Conservation (phyloP, 1,284 basidiomycete genomes). For the Violaceomyces palustris region DNA sequence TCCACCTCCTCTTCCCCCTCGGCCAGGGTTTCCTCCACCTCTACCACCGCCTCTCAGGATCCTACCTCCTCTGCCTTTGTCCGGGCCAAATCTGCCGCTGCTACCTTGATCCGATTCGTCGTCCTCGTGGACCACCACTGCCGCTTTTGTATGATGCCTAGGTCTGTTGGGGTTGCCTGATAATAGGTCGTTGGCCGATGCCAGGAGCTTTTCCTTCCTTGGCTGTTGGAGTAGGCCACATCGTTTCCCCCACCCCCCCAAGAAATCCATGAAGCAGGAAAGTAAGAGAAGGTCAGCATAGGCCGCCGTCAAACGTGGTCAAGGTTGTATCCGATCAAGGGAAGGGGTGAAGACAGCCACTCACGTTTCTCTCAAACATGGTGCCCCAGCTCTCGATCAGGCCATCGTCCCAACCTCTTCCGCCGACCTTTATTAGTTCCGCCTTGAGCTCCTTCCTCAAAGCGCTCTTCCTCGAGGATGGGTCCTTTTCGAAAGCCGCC, state of each 20-base stretch:
- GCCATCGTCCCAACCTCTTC: slow-evolving; percentile 25
- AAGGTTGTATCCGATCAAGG: background rate
- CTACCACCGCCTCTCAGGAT: slow-evolving; percentile 9
- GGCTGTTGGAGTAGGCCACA: slow-evolving; percentile 9
- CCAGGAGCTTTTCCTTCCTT: slow-evolving; percentile 25
- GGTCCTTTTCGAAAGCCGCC: slow-evolving; percentile 9
- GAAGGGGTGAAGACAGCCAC: background rate
- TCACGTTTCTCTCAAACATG: slow-evolving; percentile 34
- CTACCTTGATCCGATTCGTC: background rate
- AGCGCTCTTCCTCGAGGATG: slow-evolving; percentile 8
- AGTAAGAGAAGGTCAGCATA: too few relatives aligned
- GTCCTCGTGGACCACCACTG: slow-evolving; percentile 3
- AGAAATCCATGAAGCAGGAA: too few relatives aligned
- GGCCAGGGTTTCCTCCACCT: background rate
- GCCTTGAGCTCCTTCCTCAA: slow-evolving; percentile 6
- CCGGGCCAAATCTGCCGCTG: slow-evolving; percentile 14
- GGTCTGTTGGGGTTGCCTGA: background rate
- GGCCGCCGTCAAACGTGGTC: background rate
- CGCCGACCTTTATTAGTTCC: slow-evolving; percentile 1
- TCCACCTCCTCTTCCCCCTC: slow-evolving; percentile 7
- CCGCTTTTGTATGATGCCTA: background rate
- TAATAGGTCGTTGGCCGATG: slow-evolving; percentile 20
- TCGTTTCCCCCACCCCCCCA: too few relatives aligned
- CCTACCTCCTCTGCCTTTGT: slow-evolving; percentile 27
- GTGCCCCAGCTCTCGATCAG: slow-evolving; percentile 40